These are phyloP conservation scores for Colletotrichum spinosum DNA, from an alignment of 2,329 filamentous ascomycete genomes.

Conservation along the genomic window DNA sequence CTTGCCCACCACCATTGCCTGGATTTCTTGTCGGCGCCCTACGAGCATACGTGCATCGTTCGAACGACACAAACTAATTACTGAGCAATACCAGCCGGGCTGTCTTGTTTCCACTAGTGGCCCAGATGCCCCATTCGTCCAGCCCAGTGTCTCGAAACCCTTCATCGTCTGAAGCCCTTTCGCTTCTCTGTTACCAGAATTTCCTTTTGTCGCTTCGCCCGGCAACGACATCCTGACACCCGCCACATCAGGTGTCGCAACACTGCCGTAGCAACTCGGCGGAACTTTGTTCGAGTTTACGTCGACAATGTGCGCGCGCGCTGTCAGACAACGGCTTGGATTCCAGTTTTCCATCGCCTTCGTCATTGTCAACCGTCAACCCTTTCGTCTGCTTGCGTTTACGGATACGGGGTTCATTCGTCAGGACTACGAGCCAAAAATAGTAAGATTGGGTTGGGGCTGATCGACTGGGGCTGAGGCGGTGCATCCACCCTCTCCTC, in stretches of 20 bases:
- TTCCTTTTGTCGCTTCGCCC: constrained; percentile 8
- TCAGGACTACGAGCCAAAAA: constrained; percentile 34
- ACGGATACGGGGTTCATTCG: constrained; percentile 29
- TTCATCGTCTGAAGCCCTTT: constrained; percentile 13
- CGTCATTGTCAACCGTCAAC: constrained; percentile 5
- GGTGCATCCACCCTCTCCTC: constrained; percentile 30
- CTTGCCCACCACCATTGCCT: too few relatives aligned
- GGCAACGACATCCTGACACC: constrained; percentile 19
- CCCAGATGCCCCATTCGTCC: constrained; percentile 25
- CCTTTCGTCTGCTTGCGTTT: constrained; percentile 2
- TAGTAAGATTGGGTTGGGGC: constrained; percentile 38
- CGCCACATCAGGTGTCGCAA: constrained; percentile 19
- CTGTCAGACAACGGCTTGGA: neutral
- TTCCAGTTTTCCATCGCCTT: neutral
- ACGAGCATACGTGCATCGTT: too few relatives aligned
- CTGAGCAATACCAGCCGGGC: neutral
- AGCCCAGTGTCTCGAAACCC: constrained; percentile 27
- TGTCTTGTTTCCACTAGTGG: constrained; percentile 26
- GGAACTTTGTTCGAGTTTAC: constrained; percentile 21
- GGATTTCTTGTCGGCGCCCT: too few relatives aligned
- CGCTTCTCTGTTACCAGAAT: constrained; percentile 1
- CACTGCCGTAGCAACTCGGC: neutral
- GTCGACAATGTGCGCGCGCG: neutral
- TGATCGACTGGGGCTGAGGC: constrained; percentile 38
- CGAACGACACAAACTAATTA: too few relatives aligned